Percentiles rank a stretch among this genome's conserved stretches.
Evolutionary conservation across 1,284 basidiomycete species (phyloP).

Genomic region (Tilletia walkeri): DNA sequence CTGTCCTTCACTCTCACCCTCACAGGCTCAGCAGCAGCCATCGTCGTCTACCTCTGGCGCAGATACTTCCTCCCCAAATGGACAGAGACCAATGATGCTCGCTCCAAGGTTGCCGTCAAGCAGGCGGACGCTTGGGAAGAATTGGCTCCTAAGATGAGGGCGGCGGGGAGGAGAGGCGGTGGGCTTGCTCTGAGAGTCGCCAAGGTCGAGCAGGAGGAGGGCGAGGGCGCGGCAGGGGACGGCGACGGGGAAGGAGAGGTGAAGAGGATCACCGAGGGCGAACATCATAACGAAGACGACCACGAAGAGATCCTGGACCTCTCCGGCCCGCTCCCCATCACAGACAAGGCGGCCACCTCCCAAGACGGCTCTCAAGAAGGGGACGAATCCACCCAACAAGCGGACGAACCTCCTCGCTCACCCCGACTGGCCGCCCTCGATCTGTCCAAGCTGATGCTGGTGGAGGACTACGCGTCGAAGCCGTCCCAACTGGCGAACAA

Average conservation of each 20-base stretch:
- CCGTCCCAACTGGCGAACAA: background rate
- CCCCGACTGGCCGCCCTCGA: background rate
- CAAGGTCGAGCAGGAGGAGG: background rate
- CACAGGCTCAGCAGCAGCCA: background rate
- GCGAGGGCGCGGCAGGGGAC: background rate
- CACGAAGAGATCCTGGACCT: constrained; percentile 15
- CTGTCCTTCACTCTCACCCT: constrained; percentile 8
- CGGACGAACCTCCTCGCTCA: background rate
- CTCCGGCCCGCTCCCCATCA: background rate
- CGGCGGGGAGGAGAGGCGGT: background rate
- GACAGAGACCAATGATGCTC: constrained; percentile 8
- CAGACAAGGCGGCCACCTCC: no score
- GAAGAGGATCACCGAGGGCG: background rate
- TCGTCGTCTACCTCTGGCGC: constrained; percentile 10
- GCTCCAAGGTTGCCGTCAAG: background rate
- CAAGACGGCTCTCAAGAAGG: background rate
- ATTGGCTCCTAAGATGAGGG: background rate
- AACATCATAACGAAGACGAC: no score
- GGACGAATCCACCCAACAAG: background rate
- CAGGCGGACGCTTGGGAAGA: background rate
- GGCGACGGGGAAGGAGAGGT: background rate
- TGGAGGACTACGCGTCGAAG: background rate
- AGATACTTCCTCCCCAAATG: constrained; percentile 7
- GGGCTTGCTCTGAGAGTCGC: background rate
- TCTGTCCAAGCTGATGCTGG: background rate